Evolutionary conservation across 2,329 filamentous ascomycete species (phyloP).

Genomic region (Trichoderma hamatum): DNA sequence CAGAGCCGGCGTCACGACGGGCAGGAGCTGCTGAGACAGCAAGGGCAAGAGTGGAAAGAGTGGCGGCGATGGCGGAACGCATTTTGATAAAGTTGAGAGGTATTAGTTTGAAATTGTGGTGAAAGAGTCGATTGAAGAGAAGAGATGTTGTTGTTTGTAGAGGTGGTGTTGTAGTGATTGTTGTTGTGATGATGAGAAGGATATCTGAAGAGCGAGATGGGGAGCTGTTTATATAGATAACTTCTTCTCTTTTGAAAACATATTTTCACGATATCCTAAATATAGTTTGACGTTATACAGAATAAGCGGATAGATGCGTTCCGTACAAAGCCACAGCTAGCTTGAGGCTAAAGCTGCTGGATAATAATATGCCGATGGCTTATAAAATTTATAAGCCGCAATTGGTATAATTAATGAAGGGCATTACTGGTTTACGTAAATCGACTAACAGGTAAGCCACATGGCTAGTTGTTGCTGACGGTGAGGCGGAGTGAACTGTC

Average conservation of each 20-base stretch:
- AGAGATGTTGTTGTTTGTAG: not conserved
- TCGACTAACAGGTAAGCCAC: not conserved
- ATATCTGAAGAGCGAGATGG: not conserved
- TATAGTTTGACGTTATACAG: not conserved
- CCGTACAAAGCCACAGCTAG: slow-evolving; percentile 31
- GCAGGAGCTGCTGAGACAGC: slow-evolving; percentile 19
- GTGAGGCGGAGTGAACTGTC: not conserved
- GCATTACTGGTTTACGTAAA: not conserved
- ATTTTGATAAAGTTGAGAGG: too few relatives aligned
- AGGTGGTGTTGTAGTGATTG: not conserved
- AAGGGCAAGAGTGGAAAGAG: slow-evolving; percentile 14
- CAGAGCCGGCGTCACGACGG: not conserved
- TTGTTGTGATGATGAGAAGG: slow-evolving; percentile 9
- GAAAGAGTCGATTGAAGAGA: too few relatives aligned
- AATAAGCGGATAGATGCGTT: slow-evolving; percentile 1
- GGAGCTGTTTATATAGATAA: slow-evolving; percentile 23
- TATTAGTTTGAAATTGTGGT: too few relatives aligned
- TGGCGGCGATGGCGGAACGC: slow-evolving; percentile 1
- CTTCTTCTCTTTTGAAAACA: not conserved
- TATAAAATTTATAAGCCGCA: not conserved
- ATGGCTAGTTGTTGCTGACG: not conserved
- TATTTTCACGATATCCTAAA: not conserved
- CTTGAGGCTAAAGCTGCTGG: slow-evolving; percentile 30
- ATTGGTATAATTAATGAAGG: not conserved
- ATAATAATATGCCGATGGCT: slow-evolving; percentile 15